A percentile compares a stretch with the other conserved stretches of the same genome.
Evolutionary conservation across 2,329 filamentous ascomycete species (phyloP).

Genomic region (Aschersonia sp.): DNA sequence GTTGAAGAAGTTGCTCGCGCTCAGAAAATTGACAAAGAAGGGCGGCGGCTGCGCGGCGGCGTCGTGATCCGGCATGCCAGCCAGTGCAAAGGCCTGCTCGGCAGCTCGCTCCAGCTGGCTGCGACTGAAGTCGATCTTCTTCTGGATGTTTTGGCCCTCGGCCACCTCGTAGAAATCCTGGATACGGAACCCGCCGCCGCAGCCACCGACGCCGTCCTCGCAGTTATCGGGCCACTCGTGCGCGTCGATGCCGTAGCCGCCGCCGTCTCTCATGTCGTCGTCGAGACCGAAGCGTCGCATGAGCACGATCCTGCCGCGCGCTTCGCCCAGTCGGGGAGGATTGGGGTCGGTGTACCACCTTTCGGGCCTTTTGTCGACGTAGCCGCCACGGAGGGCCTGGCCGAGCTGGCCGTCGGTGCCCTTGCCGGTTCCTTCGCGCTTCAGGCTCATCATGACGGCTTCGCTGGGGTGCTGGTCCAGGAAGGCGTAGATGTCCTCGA

Average conservation of each 20-base stretch:
- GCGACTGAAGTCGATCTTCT: constrained; percentile 62
- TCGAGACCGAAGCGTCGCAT: constrained; percentile 66
- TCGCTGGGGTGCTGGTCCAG: constrained; percentile 67
- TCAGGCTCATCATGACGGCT: constrained; percentile 73
- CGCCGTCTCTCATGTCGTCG: constrained; percentile 31
- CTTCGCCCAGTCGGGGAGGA: constrained; percentile 66
- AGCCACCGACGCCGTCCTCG: constrained; percentile 51
- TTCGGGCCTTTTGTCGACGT: constrained; percentile 39
- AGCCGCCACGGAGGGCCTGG: constrained; percentile 58
- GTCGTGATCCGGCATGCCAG: constrained; percentile 16
- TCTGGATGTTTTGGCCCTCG: constrained; percentile 58
- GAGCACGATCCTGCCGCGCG: constrained; percentile 70
- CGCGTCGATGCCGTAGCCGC: constrained; percentile 43
- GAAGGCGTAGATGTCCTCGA: constrained; percentile 60
- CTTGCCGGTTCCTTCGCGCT: constrained; percentile 76
- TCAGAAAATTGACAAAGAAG: constrained; percentile 83
- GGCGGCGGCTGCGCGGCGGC: constrained; percentile 30
- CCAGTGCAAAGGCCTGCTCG: constrained; percentile 30
- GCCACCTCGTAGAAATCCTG: constrained; percentile 92
- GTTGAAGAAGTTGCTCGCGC: constrained; percentile 89
- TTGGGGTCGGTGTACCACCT: constrained; percentile 69
- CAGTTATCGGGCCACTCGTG: constrained; percentile 79
- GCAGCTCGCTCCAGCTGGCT: constrained; percentile 65
- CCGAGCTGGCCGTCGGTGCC: constrained; percentile 68
- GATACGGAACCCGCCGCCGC: constrained; percentile 60